Percentiles rank a stretch among this genome's conserved stretches.
phyloP scores from a whole-genome alignment of 2,329 filamentous ascomycete species.

The Claviceps lovelessii region DNA sequence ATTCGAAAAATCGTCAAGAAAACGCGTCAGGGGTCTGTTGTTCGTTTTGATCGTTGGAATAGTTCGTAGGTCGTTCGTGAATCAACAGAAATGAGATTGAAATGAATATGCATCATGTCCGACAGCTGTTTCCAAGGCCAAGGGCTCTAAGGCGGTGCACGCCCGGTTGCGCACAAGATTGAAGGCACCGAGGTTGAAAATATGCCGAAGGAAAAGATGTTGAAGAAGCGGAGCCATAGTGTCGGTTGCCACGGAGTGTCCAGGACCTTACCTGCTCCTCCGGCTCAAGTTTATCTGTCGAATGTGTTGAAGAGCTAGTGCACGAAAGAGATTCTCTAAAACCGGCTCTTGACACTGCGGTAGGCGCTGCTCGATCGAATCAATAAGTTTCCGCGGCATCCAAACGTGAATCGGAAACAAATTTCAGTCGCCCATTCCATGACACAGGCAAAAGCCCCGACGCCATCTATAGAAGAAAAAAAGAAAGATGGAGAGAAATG shows the following conservation, averaged over 20 bases:
- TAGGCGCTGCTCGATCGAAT: background rate
- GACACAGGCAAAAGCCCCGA: background rate
- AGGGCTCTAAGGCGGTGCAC: background rate
- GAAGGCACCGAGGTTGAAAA: background rate
- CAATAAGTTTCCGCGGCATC: background rate
- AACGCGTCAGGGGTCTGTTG: conserved; percentile 20
- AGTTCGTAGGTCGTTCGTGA: conserved; percentile 18
- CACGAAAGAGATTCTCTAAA: background rate
- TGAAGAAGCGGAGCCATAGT: background rate
- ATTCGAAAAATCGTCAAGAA: conserved; percentile 20
- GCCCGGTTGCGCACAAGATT: background rate
- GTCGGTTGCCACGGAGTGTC: background rate
- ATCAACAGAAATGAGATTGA: conserved; percentile 17
- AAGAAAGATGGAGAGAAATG: too few species aligned
- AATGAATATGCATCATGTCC: conserved; percentile 13
- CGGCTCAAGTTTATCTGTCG: background rate
- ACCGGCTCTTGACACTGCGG: background rate
- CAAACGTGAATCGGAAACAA: background rate
- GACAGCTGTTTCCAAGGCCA: background rate
- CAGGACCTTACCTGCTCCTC: background rate
- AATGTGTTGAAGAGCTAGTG: background rate
- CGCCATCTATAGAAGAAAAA: background rate
- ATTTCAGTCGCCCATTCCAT: background rate
- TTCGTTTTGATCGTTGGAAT: conserved; percentile 18
- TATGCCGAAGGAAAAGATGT: background rate